These are phyloP conservation scores for Ogataea nitratoaversa DNA, from an alignment of 805 yeast species.

Conservation along the genomic window DNA sequence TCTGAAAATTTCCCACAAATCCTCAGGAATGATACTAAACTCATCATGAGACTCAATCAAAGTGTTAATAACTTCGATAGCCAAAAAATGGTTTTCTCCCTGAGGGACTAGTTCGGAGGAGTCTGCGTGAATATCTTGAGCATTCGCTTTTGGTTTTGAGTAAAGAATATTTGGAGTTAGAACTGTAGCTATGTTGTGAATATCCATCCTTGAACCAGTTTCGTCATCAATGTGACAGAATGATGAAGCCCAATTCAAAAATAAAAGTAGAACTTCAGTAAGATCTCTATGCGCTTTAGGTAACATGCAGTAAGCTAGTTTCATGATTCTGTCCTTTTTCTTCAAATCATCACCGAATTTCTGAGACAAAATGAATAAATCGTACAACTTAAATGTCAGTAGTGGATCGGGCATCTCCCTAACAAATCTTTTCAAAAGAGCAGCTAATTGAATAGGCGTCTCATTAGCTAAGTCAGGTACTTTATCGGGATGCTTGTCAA, in stretches of 20 bases:
- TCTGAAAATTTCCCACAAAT: constrained; percentile 47
- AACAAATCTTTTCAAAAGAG: constrained; percentile 82
- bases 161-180: constrained; percentile 88
- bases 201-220: constrained; percentile 92
- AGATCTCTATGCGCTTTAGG: constrained; percentile 81
- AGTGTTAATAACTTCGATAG: constrained; percentile 85
- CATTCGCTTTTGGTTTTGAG: constrained; percentile 39
- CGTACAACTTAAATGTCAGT: constrained; percentile 69
- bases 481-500: constrained; percentile 68
- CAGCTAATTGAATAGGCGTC: constrained; percentile 88
- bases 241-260: constrained; percentile 93
- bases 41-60: constrained; percentile 80
- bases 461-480: constrained; percentile 69
- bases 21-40: constrained; percentile 71
- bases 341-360: constrained; percentile 40
- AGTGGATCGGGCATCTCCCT: constrained; percentile 93
- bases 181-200: constrained; percentile 92
- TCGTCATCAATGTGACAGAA: constrained; percentile 91
- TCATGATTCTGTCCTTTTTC: constrained; percentile 50
- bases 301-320: constrained; percentile 65
- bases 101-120: constrained; percentile 24
- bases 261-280: constrained; percentile 78
- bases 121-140: constrained; percentile 15
- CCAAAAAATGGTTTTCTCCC: constrained; percentile 77
- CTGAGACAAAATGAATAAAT: constrained; percentile 72